Evolutionary conservation across 495 filamentous ascomycete genomes (phyloP), one percentile per base, ranked within the genome.

Genomic region (Tuber borchii): DNA sequence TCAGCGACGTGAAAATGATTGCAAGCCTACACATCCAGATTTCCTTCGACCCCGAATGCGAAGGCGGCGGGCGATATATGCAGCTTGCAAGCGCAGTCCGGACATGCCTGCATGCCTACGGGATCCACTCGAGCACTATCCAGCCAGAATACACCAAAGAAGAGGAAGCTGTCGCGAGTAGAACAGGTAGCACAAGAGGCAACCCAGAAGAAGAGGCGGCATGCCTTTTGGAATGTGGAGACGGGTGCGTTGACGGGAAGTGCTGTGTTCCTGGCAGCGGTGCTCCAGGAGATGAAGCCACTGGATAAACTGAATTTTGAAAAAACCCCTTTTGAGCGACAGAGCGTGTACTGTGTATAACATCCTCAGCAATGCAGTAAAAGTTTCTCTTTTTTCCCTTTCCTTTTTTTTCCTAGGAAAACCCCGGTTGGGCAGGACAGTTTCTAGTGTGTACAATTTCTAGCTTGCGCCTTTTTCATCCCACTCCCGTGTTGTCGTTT

Each of bases 121-220:
- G 95, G 20, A 97, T 99, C 77, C 95, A 98, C 85, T 95, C 92
- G n/a, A 93, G 93, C 6, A 99, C 95, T 12, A 97, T 99, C 77
- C 95, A 99, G 85, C 96, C 96, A 3, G 95, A 99, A 83, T 99
- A 79, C 95, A 83, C 92, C 91, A 77, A 86, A 87, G 68, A 79
- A 83, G 75, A 81, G 80, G 61, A 73, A 82, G 74, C 84, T 83
- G 75, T 84, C 79, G 74, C 51, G 4, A 71, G 77, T 7, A 68
- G 75, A 81, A 42, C 72, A 2, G 81, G 80, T 31, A 73, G 71
- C 1, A 80, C 80, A 8, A 84, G 82, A 73, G 79, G 75, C 89
- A 82, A 84, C 42, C 87, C 84, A 69, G 86, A 77, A 39, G 87
- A 89, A 43, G 84, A 87, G 5, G 87, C 90, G 61, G 86, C 88